Evolutionary conservation across 2,329 filamentous ascomycete species (phyloP).

Genomic region (Alternaria sp.): DNA sequence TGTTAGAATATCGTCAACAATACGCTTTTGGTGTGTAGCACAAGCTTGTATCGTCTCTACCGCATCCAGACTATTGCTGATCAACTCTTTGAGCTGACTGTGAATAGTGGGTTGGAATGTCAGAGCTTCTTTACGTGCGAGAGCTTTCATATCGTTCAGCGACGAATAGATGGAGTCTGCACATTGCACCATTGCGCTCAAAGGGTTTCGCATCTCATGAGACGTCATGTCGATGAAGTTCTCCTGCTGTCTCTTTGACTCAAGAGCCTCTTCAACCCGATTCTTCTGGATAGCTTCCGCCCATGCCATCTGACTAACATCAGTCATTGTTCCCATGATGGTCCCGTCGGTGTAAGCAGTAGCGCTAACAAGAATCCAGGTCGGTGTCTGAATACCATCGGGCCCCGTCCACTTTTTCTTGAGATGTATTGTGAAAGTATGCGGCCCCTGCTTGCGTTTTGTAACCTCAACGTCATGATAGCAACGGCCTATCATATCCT

Average conservation of each 20-base stretch:
- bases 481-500: conserved; percentile 13
- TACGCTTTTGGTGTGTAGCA: conserved; percentile 42
- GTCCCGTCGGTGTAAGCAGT: conserved; percentile 24
- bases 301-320: conserved; percentile 49
- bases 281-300: conserved; percentile 25
- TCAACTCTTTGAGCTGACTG: conserved; percentile 11
- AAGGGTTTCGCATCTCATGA: conserved; percentile 41
- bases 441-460: neutral
- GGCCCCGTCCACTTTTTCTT: conserved; percentile 28
- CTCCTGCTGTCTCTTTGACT: conserved; percentile 33
- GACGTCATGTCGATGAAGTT: conserved; percentile 39
- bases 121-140: conserved; percentile 1
- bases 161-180: conserved; percentile 30
- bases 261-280: conserved; percentile 22
- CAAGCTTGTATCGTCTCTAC: conserved; percentile 39
- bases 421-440: conserved; percentile 21
- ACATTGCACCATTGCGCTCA: conserved; percentile 40
- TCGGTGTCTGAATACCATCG: conserved; percentile 21
- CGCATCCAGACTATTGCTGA: conserved; percentile 23
- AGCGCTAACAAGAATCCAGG: conserved; percentile 25
- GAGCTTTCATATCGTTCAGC: conserved; percentile 9
- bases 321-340: conserved; percentile 42
- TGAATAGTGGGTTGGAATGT: conserved; percentile 1
- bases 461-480: conserved; percentile 8
- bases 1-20: conserved; percentile 37